Base-by-base conservation (phyloP, 345 rosid species). In the Carallia brachiata region DNA sequence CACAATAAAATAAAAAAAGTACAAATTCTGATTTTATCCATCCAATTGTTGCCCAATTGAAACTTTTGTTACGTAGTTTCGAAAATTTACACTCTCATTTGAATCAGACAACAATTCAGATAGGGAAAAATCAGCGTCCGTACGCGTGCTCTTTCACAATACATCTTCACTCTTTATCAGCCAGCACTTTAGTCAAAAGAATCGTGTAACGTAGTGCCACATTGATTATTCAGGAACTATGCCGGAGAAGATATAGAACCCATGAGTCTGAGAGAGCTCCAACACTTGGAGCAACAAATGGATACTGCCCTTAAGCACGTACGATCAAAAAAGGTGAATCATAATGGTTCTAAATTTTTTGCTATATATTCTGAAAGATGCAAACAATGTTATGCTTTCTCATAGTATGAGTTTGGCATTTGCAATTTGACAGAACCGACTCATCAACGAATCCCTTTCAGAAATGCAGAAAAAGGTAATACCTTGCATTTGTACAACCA, bases 201-300 rank as follows among this genome's bases (percentile, higher is more conserved):
- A 36, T 27, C 1, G 19, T 19, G 53, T 53, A 12, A 44, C 30
- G 9, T 34, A 16, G 34, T 47, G 57, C 18, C 44, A 34, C 30
- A n/a, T 56, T 27, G 48, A 53, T 40, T 81, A 52, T 67, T 23
- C 30, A 93, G 98, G 76, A 81, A 89, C 69, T 80, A 77, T 65
- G 55, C 40, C 39, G 98, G 98, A 70, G 91, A 88, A 69, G 92
- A 84, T 58, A 56, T 93, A 78, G 92, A 87, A 52, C 59, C 86
- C 40, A 68, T 89, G 63, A 87, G 81, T 66, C 68, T 84, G 17
- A 87, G 85, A 77, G 94, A 91, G 67, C 90, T 93, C 68, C 98
- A 88, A 34, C 76, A 78, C 65, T 69, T 93, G 70, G 98, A 93
- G 79, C 90, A 89, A 57, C 97, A 91, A 81, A 85, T 93, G 63